Conservation (phyloP, 2,329 filamentous ascomycete genomes). For the Aureobasidium leucospermi region DNA sequence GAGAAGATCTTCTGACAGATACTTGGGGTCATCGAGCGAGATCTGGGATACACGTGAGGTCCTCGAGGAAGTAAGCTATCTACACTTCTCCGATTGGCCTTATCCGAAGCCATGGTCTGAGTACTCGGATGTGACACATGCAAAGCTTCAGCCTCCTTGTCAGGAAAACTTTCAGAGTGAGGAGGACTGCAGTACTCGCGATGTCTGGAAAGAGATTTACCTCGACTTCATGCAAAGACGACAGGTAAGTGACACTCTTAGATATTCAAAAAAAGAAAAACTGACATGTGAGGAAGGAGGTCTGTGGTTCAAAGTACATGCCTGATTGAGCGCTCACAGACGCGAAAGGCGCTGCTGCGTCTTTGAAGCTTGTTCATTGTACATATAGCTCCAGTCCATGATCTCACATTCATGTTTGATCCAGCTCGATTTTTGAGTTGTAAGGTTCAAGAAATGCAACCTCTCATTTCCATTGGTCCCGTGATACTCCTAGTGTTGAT, state of each 20-base stretch:
- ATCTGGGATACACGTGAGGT: background rate
- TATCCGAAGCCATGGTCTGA: background rate
- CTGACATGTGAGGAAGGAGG: background rate
- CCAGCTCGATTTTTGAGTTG: no score
- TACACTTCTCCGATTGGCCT: background rate
- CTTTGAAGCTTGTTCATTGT: background rate
- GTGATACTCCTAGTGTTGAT: background rate
- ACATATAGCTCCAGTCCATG: background rate
- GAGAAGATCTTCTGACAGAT: no score
- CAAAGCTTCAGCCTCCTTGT: background rate
- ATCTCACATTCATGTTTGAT: background rate
- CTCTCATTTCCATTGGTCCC: background rate
- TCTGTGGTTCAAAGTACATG: background rate
- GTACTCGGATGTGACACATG: no score
- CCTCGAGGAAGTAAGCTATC: background rate
- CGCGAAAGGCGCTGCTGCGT: background rate
- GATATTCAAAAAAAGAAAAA: accelerated
- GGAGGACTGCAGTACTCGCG: background rate
- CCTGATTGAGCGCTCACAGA: background rate
- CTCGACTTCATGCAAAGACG: background rate
- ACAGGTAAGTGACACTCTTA: background rate
- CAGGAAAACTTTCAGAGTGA: background rate
- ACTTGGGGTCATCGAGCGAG: conserved; percentile 39
- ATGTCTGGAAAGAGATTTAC: background rate
- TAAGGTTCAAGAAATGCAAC: no score